Base-by-base conservation (phyloP, 805 yeast species). In the Kodamaea hsintzibuensis region DNA sequence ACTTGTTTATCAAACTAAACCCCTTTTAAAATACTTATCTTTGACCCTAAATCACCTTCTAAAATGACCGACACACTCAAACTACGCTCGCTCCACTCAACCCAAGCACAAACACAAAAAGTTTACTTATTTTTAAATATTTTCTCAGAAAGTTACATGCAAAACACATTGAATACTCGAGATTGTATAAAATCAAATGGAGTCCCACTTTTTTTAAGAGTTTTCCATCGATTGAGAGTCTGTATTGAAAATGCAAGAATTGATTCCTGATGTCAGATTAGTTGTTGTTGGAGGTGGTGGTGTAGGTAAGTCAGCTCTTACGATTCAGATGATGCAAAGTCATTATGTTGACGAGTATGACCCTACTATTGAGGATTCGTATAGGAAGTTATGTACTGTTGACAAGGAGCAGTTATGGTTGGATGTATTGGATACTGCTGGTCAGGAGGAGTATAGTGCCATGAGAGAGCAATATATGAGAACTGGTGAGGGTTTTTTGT, bases 261-360 rank as follows among this genome's bases (percentile, higher is more conserved):
- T 86, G 72, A 78, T 82, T 52, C 81, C 88, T 70, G 97, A 92
- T 71, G 93, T 86, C 70, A 91, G 96, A 68, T 74, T 95, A 55
- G 99, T 95, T 3, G 98, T 93, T 45, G 97, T 93, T 53, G 99
- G 98, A 53, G 98, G 98, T 40, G 98, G 98, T 67, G 98, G 97
- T 73, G 99, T 95, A 53, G 99, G 99, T 74, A 95, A 95, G 71
- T 88, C 96, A 19, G 98, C 99, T 5, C 77, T 95, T 58, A 95
- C 99, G 25, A 95, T 95, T 60, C 96, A 95, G 71, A 81, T 95
- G 65, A 91, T 95, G 52, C 98, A 93, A 70, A 84, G 91, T 37
- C 97, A 92, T 65, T 95, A 95, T 67, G 96, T 93, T 33, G 97
- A 92, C 70, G 99, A 95, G 69, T 95, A 95, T 66, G 99, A 95